These are phyloP conservation scores for Ambispora gerdemannii DNA, from an alignment of 192 early-diverging fungal genomes.

Conservation along the genomic window DNA sequence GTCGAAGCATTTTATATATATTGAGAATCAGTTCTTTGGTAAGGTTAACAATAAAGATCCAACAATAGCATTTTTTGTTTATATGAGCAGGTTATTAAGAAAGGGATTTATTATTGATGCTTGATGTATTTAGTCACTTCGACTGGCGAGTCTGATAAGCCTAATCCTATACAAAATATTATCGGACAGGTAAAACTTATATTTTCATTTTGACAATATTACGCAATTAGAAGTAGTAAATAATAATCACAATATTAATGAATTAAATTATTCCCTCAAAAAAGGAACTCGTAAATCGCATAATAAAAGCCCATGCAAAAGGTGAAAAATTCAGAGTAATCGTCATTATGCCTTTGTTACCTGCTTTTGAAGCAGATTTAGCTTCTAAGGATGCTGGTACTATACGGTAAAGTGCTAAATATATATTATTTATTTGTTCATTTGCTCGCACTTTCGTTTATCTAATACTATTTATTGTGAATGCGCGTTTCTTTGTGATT, in stretches of 20 bases:
- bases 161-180: slow-evolving; percentile 57
- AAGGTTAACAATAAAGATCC: slow-evolving; percentile 31
- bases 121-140: slow-evolving; percentile 34
- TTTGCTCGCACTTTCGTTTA: background rate
- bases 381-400: slow-evolving; percentile 67
- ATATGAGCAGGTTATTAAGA: too few species aligned
- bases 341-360: slow-evolving; percentile 78
- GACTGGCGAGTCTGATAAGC: slow-evolving; percentile 31
- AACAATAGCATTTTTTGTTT: too few species aligned
- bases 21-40: slow-evolving; percentile 92
- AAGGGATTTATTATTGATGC: too few species aligned
- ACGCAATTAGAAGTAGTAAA: too few species aligned
- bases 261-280: slow-evolving; percentile 30
- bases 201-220: too few species aligned
- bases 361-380: slow-evolving; percentile 82
- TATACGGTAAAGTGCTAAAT: slow-evolving; percentile 50
- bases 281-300: slow-evolving; percentile 70
- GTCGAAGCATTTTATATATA: slow-evolving; percentile 82
- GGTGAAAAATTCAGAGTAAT: slow-evolving; percentile 72
- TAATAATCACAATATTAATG: slow-evolving; percentile 25
- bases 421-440: background rate
- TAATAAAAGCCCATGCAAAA: slow-evolving; percentile 66
- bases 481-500: background rate
- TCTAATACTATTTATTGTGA: background rate
- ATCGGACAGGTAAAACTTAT: slow-evolving; percentile 43